Percentiles rank a stretch among this genome's conserved stretches.
These are phyloP conservation scores for Neurospora sp. DNA, from an alignment of 495 filamentous ascomycete genomes.

Conservation along the genomic window DNA sequence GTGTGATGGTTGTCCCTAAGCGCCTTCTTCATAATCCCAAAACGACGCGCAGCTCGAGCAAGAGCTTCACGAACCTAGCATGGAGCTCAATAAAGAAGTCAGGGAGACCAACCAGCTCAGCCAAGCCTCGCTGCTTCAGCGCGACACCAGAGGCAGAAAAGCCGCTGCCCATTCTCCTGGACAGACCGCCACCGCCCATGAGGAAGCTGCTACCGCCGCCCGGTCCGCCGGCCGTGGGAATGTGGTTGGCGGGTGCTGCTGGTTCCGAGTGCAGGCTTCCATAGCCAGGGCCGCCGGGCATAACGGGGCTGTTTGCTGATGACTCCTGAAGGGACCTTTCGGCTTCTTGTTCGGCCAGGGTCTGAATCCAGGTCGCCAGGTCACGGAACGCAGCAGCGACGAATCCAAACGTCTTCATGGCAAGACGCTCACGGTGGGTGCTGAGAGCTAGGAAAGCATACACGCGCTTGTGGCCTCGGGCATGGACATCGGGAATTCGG, in stretches of 20 bases:
- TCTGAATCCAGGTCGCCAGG: conserved; percentile 63
- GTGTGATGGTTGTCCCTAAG: not conserved
- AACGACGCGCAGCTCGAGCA: conserved; percentile 53
- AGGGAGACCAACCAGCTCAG: conserved; percentile 76
- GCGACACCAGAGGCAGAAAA: conserved; percentile 32
- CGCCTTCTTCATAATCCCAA: conserved; percentile 22
- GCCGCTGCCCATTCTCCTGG: conserved; percentile 25
- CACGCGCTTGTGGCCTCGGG: conserved; percentile 72
- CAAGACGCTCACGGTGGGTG: conserved; percentile 59
- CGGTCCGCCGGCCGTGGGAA: not conserved
- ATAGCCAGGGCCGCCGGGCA: conserved; percentile 15
- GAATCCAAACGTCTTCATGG: conserved; percentile 63
- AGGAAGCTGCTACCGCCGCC: conserved; percentile 33
- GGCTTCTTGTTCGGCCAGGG: conserved; percentile 46
- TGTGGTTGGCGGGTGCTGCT: conserved; percentile 8
- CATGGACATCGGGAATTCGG: conserved; percentile 76
- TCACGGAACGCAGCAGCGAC: conserved; percentile 68
- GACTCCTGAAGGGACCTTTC: conserved; percentile 38
- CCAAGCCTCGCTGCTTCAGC: conserved; percentile 64
- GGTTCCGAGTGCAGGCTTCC: conserved; percentile 16
- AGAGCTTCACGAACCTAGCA: conserved; percentile 61
- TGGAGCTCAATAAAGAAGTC: conserved; percentile 87
- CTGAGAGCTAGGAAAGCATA: conserved; percentile 81
- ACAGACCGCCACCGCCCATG: conserved; percentile 30
- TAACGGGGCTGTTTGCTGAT: conserved; percentile 22